Evolutionary conservation across 345 rosid genomes (phyloP), one percentile per base, ranked within the genome.

Genomic region (Citrus cavaleriei): DNA sequence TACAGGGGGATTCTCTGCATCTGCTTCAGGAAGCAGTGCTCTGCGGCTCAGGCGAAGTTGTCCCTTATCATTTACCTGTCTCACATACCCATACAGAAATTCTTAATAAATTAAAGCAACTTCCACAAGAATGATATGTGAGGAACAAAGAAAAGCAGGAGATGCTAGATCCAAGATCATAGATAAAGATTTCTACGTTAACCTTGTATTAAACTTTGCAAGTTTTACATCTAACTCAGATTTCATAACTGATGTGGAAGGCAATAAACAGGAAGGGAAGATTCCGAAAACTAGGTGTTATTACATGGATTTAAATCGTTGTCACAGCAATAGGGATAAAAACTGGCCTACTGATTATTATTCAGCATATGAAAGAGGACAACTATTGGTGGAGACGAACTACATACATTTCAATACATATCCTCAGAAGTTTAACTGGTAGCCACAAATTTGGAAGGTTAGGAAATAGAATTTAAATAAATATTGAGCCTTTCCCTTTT

Each of bases 41-140:
- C 84, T 84, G 49, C 92, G 97, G 82, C 99, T 96, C 64, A 94
- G 94, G 55, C 98, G 93, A 79, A 96, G 97, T 82, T 96, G 99
- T 72, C 99, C 99, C 82, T 96, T 96, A 69, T 87, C 94, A 77
- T 94, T 94, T 78, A 96, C 90, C 99, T 95, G 89, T 37, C 82
- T 79, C 69, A 42, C 40, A 79, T 9, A 13, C 8, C 32, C 10
- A 51, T 22, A 81, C 46, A 71, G 27, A 70, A 27, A 34, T 42
- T 76, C 7, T 57, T 46, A 24, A 16, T 16, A 66, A 49, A 25
- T 27, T 25, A 58, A 27, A 40, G n/a, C 77, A 59, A 62, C 28
- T 51, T n/a, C n/a, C 7, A 12, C 14, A 66, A n/a, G 32, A 13
- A 51, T 4, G 54, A 51, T 54, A 72, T 30, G 21, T 22, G 14